These are phyloP conservation scores for Skeletonema potamos DNA, from an alignment of 108 stramenopile genomes.

Conservation along the genomic window DNA sequence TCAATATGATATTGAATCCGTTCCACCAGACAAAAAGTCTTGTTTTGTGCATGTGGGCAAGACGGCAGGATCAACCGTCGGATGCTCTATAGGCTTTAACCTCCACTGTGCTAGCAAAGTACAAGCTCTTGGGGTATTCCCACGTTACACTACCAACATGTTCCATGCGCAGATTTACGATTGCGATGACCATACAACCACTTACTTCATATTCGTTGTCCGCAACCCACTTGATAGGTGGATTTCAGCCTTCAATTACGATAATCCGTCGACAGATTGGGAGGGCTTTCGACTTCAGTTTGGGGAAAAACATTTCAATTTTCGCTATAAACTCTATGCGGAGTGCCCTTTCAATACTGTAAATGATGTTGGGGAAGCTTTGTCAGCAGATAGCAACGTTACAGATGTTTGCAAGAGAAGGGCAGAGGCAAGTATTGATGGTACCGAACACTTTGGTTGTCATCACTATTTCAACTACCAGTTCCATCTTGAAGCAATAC, in stretches of 20 bases:
- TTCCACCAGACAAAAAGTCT: constrained; percentile 12
- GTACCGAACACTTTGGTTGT: constrained; percentile 22
- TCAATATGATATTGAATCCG: constrained; percentile 1
- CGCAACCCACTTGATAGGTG: constrained; percentile 35
- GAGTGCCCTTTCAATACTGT: constrained; percentile 19
- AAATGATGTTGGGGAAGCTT: constrained; percentile 5
- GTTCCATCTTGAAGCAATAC: constrained; percentile 33
- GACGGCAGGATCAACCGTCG: constrained; percentile 35
- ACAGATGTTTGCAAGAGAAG: constrained; percentile 11
- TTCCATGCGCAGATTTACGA: constrained; percentile 41
- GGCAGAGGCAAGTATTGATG: constrained; percentile 13
- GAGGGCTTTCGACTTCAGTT: neutral
- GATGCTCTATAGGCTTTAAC: constrained; percentile 38
- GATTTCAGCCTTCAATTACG: constrained; percentile 43
- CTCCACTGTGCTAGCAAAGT: constrained; percentile 26
- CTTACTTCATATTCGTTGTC: constrained; percentile 30
- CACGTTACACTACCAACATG: constrained; percentile 23
- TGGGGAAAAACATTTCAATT: constrained; percentile 15
- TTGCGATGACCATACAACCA: constrained; percentile 24
- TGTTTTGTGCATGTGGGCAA: constrained; percentile 45
- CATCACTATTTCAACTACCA: constrained; percentile 39
- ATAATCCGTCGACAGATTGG: constrained; percentile 30
- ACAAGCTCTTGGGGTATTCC: constrained; percentile 13
- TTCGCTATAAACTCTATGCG: constrained; percentile 13
- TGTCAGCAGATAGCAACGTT: constrained; percentile 12